phyloP scores from a whole-genome alignment of 768 basidiomycete species.

The Lentinula sp. region DNA sequence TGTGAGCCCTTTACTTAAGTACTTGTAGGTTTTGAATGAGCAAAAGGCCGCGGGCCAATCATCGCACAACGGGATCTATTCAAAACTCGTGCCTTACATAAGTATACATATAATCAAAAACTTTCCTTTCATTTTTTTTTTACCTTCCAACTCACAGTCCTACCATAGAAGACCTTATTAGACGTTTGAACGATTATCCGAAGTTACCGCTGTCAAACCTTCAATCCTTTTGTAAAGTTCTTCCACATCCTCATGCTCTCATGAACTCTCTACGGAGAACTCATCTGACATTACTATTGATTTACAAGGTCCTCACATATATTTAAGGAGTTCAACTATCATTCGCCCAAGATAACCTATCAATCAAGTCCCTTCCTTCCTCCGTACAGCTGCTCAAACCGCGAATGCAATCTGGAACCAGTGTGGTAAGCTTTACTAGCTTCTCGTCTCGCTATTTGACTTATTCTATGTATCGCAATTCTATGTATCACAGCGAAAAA shows the following conservation, averaged over 20 bases:
- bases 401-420: neutral
- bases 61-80: no score
- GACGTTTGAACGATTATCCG: neutral
- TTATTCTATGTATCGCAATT: no score
- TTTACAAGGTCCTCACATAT: neutral
- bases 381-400: neutral
- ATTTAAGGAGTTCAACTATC: neutral
- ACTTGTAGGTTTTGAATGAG: no score
- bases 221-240: neutral
- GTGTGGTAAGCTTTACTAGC: neutral
- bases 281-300: neutral
- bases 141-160: no score
- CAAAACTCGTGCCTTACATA: no score
- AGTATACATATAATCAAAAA: slow-evolving; percentile 14
- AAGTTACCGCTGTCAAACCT: neutral
- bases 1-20: no score
- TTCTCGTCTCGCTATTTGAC: neutral
- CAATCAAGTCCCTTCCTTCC: neutral
- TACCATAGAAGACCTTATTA: no score
- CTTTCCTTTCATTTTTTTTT: neutral
- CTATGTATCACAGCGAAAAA: neutral
- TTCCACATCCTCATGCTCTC: neutral
- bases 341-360: neutral
- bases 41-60: no score
- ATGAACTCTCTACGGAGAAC: neutral